These are phyloP conservation scores for Collybia sordida DNA, from an alignment of 768 basidiomycete genomes.

Conservation along the genomic window DNA sequence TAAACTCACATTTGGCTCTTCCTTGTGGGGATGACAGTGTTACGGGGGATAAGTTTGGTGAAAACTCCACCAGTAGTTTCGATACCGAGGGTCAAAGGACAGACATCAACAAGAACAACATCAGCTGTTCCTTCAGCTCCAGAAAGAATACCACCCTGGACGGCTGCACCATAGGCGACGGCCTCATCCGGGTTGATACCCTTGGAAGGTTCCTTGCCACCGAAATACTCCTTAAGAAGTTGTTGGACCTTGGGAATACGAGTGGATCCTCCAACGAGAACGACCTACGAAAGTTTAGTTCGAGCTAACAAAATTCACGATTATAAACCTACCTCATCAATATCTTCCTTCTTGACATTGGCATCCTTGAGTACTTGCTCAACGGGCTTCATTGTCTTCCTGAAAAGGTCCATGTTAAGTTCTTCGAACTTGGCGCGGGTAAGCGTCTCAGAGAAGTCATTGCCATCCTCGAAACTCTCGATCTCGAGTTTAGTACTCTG, in stretches of 20 bases:
- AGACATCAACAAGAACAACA: slow-evolving; percentile 94
- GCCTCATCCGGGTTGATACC: slow-evolving; percentile 99
- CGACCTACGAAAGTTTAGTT: slow-evolving; percentile 45
- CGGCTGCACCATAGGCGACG: slow-evolving; percentile 97
- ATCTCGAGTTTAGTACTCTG: slow-evolving; percentile 93
- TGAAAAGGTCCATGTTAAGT: slow-evolving; percentile 97
- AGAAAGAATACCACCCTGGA: slow-evolving; percentile 97
- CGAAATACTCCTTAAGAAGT: slow-evolving; percentile 97
- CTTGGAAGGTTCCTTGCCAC: slow-evolving; percentile 95
- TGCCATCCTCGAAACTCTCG: slow-evolving; percentile 93
- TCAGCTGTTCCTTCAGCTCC: slow-evolving; percentile 90
- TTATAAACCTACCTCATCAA: slow-evolving; percentile 68
- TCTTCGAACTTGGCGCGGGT: slow-evolving; percentile 99
- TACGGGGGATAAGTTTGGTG: slow-evolving; percentile 95
- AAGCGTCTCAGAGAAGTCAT: slow-evolving; percentile 95
- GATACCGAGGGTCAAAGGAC: slow-evolving; percentile 96
- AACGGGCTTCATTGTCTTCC: slow-evolving; percentile 99
- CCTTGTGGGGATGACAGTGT: slow-evolving; percentile 97
- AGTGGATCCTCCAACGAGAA: slow-evolving; percentile 95
- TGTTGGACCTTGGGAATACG: slow-evolving; percentile 99
- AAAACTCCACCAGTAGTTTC: slow-evolving; percentile 99
- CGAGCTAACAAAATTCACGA: background rate
- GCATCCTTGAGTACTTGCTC: slow-evolving; percentile 99
- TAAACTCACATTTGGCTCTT: slow-evolving; percentile 83
- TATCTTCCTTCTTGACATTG: slow-evolving; percentile 95